These are phyloP conservation scores for Craspedostauros australis DNA, from an alignment of 108 stramenopile species.

Conservation along the genomic window DNA sequence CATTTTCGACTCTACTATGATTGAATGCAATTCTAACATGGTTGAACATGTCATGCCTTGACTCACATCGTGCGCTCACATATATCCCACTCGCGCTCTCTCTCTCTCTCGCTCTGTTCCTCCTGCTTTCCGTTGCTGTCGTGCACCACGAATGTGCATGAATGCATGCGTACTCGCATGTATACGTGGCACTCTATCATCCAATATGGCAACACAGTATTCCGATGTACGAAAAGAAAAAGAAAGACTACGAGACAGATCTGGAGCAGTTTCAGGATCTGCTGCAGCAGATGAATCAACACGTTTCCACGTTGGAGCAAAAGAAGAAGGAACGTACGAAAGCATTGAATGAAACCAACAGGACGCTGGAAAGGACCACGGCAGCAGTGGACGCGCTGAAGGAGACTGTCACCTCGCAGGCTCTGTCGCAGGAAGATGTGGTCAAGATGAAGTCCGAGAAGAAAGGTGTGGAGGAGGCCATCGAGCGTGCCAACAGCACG, in stretches of 20 bases:
- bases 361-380: constrained; percentile 30
- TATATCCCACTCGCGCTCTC: not conserved
- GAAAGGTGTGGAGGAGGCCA: constrained; percentile 55
- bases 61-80: no score
- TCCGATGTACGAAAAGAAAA: constrained; percentile 51
- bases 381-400: constrained; percentile 38
- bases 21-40: no score
- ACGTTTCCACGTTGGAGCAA: constrained; percentile 50
- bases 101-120: not conserved
- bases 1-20: no score
- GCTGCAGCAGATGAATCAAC: constrained; percentile 68
- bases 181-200: no score
- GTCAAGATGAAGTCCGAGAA: constrained; percentile 60
- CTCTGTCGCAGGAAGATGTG: constrained; percentile 62
- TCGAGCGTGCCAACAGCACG: constrained; percentile 32
- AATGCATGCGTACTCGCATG: no score
- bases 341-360: constrained; percentile 53
- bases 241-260: constrained; percentile 68
- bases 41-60: no score
- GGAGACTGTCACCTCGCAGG: constrained; percentile 44
- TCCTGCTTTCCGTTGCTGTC: not conserved
- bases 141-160: no score
- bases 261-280: constrained; percentile 86
- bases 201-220: no score
- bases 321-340: constrained; percentile 52